Percentiles rank a stretch among this genome's conserved stretches.
Conservation (phyloP, 331 rosid species). For the Malus hybrid region DNA sequence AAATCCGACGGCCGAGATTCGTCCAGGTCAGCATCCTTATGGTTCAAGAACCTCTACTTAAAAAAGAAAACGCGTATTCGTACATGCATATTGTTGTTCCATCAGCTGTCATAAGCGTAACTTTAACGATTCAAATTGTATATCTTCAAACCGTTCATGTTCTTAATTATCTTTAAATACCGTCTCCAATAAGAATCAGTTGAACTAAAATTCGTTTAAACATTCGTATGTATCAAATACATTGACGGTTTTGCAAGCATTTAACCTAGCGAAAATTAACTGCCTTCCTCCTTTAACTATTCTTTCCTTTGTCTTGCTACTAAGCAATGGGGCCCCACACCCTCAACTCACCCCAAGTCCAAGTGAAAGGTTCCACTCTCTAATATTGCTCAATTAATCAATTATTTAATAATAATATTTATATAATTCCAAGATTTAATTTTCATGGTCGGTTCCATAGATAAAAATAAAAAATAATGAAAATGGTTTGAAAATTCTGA, state of each 20-base stretch:
- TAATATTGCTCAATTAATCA: background rate
- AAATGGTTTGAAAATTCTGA: too few species aligned
- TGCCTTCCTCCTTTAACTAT: slow-evolving; percentile 43
- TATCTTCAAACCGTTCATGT: too few species aligned
- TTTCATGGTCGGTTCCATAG: slow-evolving; percentile 26
- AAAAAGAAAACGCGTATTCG: too few species aligned
- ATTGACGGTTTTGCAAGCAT: too few species aligned
- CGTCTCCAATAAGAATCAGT: too few species aligned
- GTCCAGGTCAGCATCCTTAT: slow-evolving; percentile 38
- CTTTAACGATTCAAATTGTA: too few species aligned
- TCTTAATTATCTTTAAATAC: too few species aligned
- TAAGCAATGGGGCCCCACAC: slow-evolving; percentile 11
- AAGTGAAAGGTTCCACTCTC: background rate
- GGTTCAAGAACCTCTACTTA: slow-evolving; percentile 12
- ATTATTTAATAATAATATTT: background rate
- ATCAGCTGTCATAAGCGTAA: too few species aligned
- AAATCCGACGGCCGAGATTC: slow-evolving; percentile 38
- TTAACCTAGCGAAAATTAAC: slow-evolving; percentile 24
- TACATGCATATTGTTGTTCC: rapidly evolving
- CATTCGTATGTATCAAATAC: too few species aligned
- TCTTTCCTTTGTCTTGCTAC: slow-evolving; percentile 68
- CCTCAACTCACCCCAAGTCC: too few species aligned
- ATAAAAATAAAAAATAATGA: background rate
- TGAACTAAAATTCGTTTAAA: too few species aligned
- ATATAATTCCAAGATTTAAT: slow-evolving; percentile 12